phyloP scores from a whole-genome alignment of 2,329 filamentous ascomycete species.

The Helotiales sp. region DNA sequence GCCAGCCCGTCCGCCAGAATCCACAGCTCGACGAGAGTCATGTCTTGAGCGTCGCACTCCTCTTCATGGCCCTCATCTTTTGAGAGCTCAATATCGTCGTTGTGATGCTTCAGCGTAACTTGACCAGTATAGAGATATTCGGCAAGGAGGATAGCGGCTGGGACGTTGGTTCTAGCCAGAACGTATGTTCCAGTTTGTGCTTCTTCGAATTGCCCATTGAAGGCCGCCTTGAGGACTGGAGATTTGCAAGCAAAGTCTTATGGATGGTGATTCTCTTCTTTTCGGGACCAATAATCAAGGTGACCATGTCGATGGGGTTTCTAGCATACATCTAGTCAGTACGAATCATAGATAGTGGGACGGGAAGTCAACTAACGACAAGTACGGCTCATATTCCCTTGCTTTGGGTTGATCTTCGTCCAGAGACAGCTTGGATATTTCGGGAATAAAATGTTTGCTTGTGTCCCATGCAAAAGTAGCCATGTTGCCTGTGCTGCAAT shows the following conservation, averaged over 20 bases:
- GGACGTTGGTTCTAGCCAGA: too few relatives aligned
- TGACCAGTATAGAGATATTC: not conserved
- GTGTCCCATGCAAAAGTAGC: too few relatives aligned
- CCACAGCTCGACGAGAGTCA: not conserved
- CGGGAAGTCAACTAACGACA: not conserved
- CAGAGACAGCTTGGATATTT: not conserved
- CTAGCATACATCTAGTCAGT: not conserved
- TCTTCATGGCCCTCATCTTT: not conserved
- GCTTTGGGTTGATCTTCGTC: too few relatives aligned
- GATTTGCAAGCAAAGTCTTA: constrained; percentile 50
- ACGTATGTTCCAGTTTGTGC: not conserved
- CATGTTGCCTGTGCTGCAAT: too few relatives aligned
- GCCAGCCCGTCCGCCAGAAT: not conserved
- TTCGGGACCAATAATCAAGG: constrained; percentile 6
- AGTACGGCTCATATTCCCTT: not conserved
- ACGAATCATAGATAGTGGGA: not conserved
- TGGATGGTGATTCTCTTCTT: not conserved
- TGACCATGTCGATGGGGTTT: not conserved
- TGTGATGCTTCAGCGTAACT: not conserved
- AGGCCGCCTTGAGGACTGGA: constrained; percentile 33
- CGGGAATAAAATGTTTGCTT: too few relatives aligned
- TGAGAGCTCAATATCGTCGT: not conserved
- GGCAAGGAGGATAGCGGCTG: too few relatives aligned
- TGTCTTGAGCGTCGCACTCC: not conserved
- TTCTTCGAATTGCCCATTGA: not conserved